Conservation (phyloP, 345 rosid genomes). For the Lumnitzera racemosa region DNA sequence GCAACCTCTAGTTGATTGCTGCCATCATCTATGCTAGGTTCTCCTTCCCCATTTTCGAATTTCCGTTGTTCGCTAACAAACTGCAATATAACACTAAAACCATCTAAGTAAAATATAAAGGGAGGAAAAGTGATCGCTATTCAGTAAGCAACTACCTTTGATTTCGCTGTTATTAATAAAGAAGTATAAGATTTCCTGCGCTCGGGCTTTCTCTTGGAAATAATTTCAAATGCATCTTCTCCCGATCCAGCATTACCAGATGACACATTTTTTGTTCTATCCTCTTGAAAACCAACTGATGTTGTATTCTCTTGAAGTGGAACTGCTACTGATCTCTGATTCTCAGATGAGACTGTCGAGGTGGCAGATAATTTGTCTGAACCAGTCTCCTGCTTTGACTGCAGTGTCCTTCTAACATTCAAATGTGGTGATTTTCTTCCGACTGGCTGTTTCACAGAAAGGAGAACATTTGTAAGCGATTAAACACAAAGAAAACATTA, state of each 20-base stretch:
- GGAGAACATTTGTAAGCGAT: background rate
- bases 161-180: conserved; percentile 48
- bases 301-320: conserved; percentile 23
- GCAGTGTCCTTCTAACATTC: conserved; percentile 26
- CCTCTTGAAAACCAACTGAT: conserved; percentile 4
- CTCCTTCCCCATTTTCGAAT: conserved; percentile 27
- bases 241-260: conserved; percentile 19
- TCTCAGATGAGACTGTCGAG: conserved; percentile 27
- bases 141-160: conserved; percentile 44
- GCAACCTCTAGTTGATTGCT: conserved; percentile 88
- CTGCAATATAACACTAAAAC: conserved; percentile 33
- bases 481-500: no score
- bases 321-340: conserved; percentile 16
- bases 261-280: conserved; percentile 17
- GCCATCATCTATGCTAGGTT: conserved; percentile 68
- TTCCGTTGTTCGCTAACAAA: conserved; percentile 42
- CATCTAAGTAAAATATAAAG: conserved; percentile 5
- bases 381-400: conserved; percentile 20
- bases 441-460: conserved; percentile 25
- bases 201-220: conserved; percentile 39
- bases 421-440: conserved; percentile 22
- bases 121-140: background rate
- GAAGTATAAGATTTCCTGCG: conserved; percentile 92
- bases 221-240: conserved; percentile 21
- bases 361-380: conserved; percentile 21